Base-by-base conservation (phyloP, 306 rosid genomes). In the Cotoneaster glaucophyllus region DNA sequence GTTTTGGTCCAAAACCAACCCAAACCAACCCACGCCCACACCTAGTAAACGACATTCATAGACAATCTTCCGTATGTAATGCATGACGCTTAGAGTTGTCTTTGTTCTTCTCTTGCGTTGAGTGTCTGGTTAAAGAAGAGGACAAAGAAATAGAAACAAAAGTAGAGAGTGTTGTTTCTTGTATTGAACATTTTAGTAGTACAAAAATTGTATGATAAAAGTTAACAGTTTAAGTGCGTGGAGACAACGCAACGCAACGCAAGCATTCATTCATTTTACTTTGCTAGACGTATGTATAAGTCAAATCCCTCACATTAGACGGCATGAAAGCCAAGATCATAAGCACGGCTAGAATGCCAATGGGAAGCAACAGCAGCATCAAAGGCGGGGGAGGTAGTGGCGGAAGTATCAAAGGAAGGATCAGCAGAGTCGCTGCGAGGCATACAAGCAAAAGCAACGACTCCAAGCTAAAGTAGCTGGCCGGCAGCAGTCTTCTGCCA, bases 261-360 rank as follows among this genome's bases (percentile, higher is more conserved):
- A 53, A 18, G 61, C 54, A 6, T 31, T 31, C 39, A 48, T 48
- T 48, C 39, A 48, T 15, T 48, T 48, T 48, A 48, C 54, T 15
- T 15, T 1, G 54, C 75, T 72, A 87, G 61, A 87, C 81, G 74
- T 82, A 84, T 6, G 87, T 76, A 77, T 78, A 67, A 39, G 84
- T 63, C 6, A 85, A 58, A 56, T 85, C 84, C 75, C 82, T 80
- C 19, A 81, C 78, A 81, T 85, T 85, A 18, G 86, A 85, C 69
- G 89, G 91, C 89, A 85, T 87, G 74, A 87, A 87, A 50, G 89
- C 91, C 78, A 87, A 71, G 21, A 83, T 68, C 89, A 85, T 78
- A 3, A 87, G 87, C 81, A 85, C 79, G 3, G 45, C 81, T 28
- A 87, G 75, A 74, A 87, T 83, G 62, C 80, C 86, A 65, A 87